Conservation (phyloP, 2,329 filamentous ascomycete genomes). For the Neoscytalidium dimidiatum region DNA sequence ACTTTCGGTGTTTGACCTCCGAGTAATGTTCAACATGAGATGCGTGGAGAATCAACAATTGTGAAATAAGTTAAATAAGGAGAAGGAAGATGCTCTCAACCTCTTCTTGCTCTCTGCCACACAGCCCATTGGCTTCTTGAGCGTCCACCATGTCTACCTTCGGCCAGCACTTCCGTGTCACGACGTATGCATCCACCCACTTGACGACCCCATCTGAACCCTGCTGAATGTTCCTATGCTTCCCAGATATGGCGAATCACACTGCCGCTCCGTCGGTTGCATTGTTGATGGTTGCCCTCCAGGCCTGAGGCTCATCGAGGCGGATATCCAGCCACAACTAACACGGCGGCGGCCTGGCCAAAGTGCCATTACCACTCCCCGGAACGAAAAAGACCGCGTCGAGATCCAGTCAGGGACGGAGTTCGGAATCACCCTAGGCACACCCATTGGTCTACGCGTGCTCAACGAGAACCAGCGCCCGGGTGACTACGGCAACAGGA, state of each 20-base stretch:
- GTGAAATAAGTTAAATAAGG: not conserved
- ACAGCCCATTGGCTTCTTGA: not conserved
- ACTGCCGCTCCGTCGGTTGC: conserved; percentile 90
- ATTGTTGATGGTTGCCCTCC: conserved; percentile 93
- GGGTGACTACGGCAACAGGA: conserved; percentile 84
- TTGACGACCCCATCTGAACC: conserved; percentile 23
- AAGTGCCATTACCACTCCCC: conserved; percentile 86
- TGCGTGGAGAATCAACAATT: no score
- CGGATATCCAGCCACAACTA: conserved; percentile 92
- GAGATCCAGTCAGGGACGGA: conserved; percentile 93
- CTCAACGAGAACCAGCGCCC: conserved; percentile 92
- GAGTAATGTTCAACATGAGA: no score
- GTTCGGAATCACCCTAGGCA: conserved; percentile 84
- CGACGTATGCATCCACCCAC: conserved; percentile 61
- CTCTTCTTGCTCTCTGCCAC: not conserved
- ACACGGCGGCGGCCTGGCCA: conserved; percentile 88
- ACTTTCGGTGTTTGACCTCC: no score
- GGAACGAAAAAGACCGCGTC: conserved; percentile 89
- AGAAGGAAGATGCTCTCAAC: not conserved
- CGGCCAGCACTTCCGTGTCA: conserved; percentile 78
- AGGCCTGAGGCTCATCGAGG: conserved; percentile 80
- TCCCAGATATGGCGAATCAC: conserved; percentile 75
- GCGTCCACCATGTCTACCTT: conserved; percentile 74
- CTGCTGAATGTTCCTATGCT: not conserved
- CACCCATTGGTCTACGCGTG: conserved; percentile 84